Conservation (phyloP, 495 filamentous ascomycete genomes). For the Penicillium flavigenum region DNA sequence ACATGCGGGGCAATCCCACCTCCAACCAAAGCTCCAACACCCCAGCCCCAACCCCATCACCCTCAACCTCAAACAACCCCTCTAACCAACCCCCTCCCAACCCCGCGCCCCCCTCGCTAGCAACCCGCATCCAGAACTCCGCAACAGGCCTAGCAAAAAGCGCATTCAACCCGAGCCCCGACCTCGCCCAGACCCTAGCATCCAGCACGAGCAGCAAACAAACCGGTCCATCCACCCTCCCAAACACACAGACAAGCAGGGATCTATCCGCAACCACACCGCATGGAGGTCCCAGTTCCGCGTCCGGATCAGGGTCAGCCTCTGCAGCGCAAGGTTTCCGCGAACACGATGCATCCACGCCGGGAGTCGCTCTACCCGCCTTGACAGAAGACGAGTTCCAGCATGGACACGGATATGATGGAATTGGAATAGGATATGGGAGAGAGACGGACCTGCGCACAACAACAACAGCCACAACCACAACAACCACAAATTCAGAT, state of each 20-base stretch:
- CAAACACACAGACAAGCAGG: slow-evolving; percentile 2
- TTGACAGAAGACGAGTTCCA: slow-evolving; percentile 38
- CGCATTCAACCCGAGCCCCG: slow-evolving; percentile 28
- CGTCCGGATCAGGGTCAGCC: not conserved
- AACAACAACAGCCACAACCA: no score
- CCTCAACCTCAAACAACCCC: slow-evolving; percentile 6
- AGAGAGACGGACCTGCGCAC: no score
- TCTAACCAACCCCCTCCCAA: slow-evolving; percentile 5
- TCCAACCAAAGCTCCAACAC: slow-evolving; percentile 4
- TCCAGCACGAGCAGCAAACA: slow-evolving; percentile 27
- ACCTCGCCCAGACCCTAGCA: slow-evolving; percentile 32
- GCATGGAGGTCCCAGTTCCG: slow-evolving; percentile 4
- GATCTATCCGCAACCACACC: slow-evolving; percentile 14
- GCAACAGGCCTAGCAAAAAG: slow-evolving; percentile 37
- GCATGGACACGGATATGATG: not conserved
- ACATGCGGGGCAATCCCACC: slow-evolving; percentile 26
- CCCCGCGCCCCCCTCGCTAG: slow-evolving; percentile 26
- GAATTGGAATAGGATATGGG: no score
- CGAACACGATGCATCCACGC: not conserved
- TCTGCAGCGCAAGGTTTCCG: slow-evolving; percentile 23
- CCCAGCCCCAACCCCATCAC: slow-evolving; percentile 4
- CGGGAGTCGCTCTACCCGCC: slow-evolving; percentile 26
- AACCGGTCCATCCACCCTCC: slow-evolving; percentile 16
- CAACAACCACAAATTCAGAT: not conserved
- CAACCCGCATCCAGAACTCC: slow-evolving; percentile 41